Evolutionary conservation across 73 alveolate genomes (phyloP).

Genomic region (Paramecium sexaurelia): DNA sequence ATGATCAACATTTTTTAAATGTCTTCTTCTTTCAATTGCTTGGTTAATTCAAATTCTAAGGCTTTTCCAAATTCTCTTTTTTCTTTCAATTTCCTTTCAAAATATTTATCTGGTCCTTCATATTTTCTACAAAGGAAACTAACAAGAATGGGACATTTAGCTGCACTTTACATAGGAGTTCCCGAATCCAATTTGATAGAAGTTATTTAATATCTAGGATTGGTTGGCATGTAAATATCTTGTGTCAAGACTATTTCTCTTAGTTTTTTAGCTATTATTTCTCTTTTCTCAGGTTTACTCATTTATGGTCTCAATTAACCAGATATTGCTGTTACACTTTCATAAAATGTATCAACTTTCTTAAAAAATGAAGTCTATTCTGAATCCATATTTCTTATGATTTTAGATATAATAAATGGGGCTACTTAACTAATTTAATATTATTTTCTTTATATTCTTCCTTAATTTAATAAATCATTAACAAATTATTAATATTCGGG

Average conservation of each 20-base stretch:
- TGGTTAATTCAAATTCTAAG: neutral
- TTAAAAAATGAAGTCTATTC: slow-evolving; percentile 71
- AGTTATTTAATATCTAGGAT: slow-evolving; percentile 86
- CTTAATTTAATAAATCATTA: neutral
- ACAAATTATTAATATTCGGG: slow-evolving; percentile 22
- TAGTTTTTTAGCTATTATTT: slow-evolving; percentile 83
- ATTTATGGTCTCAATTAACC: slow-evolving; percentile 84
- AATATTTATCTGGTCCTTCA: slow-evolving; percentile 89
- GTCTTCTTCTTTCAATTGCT: slow-evolving; percentile 24
- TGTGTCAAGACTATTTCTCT: slow-evolving; percentile 83
- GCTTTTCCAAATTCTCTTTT: slow-evolving; percentile 60
- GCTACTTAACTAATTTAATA: slow-evolving; percentile 68
- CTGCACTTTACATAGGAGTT: slow-evolving; percentile 96
- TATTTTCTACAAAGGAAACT: slow-evolving; percentile 89
- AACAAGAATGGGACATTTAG: slow-evolving; percentile 93
- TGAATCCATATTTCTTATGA: slow-evolving; percentile 67
- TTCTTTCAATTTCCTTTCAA: slow-evolving; percentile 65
- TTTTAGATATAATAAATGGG: slow-evolving; percentile 51
- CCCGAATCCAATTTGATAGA: slow-evolving; percentile 91
- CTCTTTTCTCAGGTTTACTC: slow-evolving; percentile 94
- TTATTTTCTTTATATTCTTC: neutral
- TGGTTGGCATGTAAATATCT: slow-evolving; percentile 94
- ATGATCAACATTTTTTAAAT: slow-evolving; percentile 28
- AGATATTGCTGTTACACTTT: slow-evolving; percentile 79
- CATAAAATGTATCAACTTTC: slow-evolving; percentile 80